Conservation (phyloP, 257 asterid species). For the Solanum okadae region DNA sequence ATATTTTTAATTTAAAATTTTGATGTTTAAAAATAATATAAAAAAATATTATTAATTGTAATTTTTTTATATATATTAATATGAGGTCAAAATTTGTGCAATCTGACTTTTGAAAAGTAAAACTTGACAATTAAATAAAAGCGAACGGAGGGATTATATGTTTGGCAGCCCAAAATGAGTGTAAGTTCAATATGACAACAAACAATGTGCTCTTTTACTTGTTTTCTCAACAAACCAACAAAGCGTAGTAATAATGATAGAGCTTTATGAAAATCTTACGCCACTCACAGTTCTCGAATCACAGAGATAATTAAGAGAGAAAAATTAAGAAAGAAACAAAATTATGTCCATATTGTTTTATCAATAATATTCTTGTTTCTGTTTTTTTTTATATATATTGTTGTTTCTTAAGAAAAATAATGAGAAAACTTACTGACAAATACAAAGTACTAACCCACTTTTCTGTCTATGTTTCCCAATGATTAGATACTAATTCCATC, state of each 20-base stretch:
- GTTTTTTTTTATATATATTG: no score
- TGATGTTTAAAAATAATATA: no score
- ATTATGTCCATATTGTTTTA: background rate
- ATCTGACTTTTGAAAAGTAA: background rate
- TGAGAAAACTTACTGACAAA: background rate
- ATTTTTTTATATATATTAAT: no score
- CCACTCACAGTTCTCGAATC: fast-evolving
- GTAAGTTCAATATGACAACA: background rate
- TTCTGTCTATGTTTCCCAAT: background rate
- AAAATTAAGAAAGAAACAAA: no score
- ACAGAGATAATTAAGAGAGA: no score
- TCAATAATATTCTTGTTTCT: background rate
- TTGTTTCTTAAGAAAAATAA: no score
- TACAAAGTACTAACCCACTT: background rate
- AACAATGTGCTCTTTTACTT: background rate
- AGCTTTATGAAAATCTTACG: background rate
- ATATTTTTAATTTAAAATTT: no score
- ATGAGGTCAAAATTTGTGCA: no score
- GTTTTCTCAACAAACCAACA: background rate
- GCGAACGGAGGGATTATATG: background rate
- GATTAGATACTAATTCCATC: background rate
- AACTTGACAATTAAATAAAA: background rate
- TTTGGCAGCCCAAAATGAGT: background rate
- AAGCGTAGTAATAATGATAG: background rate
- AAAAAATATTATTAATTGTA: no score